These are phyloP conservation scores for Kwoniella newhampshirensis DNA, from an alignment of 768 basidiomycete genomes.

Conservation along the genomic window DNA sequence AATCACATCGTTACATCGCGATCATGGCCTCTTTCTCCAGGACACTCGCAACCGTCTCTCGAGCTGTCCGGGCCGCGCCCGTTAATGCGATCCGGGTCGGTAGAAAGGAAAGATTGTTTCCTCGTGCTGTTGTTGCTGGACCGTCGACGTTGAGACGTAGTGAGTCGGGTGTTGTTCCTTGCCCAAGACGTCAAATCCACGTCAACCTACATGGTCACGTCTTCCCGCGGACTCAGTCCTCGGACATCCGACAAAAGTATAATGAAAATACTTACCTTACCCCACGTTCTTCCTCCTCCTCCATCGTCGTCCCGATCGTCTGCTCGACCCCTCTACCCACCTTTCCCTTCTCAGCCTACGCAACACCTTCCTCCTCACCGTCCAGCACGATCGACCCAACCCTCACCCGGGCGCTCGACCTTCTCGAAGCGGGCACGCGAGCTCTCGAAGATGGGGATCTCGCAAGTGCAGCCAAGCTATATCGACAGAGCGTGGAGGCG, in stretches of 20 bases:
- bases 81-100: background rate
- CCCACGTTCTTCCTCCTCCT: background rate
- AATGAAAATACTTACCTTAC: no score
- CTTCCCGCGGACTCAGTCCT: no score
- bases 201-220: no score
- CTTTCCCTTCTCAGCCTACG: slow-evolving; percentile 17
- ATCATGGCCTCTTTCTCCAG: slow-evolving; percentile 1
- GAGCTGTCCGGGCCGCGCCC: background rate
- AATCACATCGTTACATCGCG: background rate
- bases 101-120: background rate
- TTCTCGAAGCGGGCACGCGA: slow-evolving; percentile 40
- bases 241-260: no score
- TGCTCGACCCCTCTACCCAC: background rate
- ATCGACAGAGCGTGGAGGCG: slow-evolving; percentile 38
- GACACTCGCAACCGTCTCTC: background rate
- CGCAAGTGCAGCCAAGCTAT: slow-evolving; percentile 34
- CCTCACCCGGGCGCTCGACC: slow-evolving; percentile 28
- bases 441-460: slow-evolving; percentile 49
- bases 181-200: no score
- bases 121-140: background rate
- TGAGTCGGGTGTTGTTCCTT: no score
- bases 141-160: background rate
- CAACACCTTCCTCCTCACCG: slow-evolving; percentile 28
- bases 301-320: background rate
- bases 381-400: slow-evolving; percentile 37